Evolutionary conservation across 2,329 filamentous ascomycete species (phyloP).

Genomic region (Annulohypoxylon truncatum): DNA sequence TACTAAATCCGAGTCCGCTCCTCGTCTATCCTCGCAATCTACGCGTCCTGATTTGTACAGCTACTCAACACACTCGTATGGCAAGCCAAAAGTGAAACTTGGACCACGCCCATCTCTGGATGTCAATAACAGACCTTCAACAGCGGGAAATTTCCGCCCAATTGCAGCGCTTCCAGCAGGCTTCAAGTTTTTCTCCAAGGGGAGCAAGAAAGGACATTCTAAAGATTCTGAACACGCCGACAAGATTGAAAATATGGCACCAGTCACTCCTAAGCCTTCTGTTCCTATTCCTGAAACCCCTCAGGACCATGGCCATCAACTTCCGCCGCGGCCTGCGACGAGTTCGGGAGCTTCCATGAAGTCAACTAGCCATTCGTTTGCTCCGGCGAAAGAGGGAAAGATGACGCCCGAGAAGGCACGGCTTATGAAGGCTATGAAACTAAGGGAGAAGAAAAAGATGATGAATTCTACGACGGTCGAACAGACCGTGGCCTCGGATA

Average conservation of each 20-base stretch:
- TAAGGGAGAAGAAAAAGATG: conserved; percentile 82
- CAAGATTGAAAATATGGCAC: conserved; percentile 50
- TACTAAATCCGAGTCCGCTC: conserved; percentile 54
- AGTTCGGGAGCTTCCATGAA: conserved; percentile 60
- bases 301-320: conserved; percentile 50
- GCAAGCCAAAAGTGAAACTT: conserved; percentile 87
- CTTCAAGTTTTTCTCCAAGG: conserved; percentile 76
- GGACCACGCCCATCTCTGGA: conserved; percentile 85
- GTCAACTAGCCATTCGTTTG: conserved; percentile 56
- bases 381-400: conserved; percentile 55
- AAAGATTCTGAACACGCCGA: conserved; percentile 48
- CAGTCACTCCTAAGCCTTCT: conserved; percentile 51
- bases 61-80: conserved; percentile 61
- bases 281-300: conserved; percentile 51
- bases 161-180: conserved; percentile 84
- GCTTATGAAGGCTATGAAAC: conserved; percentile 92
- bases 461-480: conserved; percentile 48
- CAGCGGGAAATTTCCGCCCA: conserved; percentile 72
- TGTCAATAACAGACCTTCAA: conserved; percentile 69
- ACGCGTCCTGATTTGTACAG: conserved; percentile 63
- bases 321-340: conserved; percentile 56
- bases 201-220: conserved; percentile 62
- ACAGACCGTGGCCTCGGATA: conserved; percentile 41
- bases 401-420: conserved; percentile 91
- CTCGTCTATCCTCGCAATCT: conserved; percentile 65